Evolutionary conservation across 306 rosid species (phyloP), one percentile per base, ranked within the genome.

Genomic region (Clitoria ternatea): DNA sequence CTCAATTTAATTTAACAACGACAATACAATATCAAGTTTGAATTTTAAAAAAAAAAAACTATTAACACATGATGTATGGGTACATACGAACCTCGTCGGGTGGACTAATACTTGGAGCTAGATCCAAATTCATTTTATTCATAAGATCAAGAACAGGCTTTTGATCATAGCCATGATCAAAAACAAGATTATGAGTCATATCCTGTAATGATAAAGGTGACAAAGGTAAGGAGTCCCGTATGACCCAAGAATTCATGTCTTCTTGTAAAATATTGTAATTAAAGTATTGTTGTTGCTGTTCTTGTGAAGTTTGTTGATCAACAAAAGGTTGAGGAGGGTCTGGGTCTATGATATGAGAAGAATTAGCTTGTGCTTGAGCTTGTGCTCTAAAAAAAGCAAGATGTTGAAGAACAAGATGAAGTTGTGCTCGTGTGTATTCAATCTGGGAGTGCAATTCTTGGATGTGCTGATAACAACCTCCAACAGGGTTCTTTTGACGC

Each of bases 401-500:
- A 1, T 87, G 96, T 6, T 85, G 97, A 27, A 75, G 85, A 0
- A 86, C 70, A 2, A 88, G 44, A 0, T 81, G 79, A 11, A 86
- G 89, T 32, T 90, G 88, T 0, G 85, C 85, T 2, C 61, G 10
- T 19, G 19, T 15, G 11, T 7, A 69, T 0, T 78, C 84, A 7
- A 84, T 68, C 57, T 83, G 80, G 0, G 83, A 74, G 0, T 85
- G 85, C 0, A 90, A 81, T 0, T 83, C 73, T 0, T 24, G 70
- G 0, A 93, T 74, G 20, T 55, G 23, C 0, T 81, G 42, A 10
- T 33, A 77, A 3, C 96, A 93, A 0, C 98, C 98, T 0, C 97
- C 97, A 1, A 87, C 86, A 0, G 98, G 98, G 27, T 93, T 89
- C 0, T 1, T 0, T 7, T 94, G 90, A 0, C 98, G 88, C n/a